Evolutionary conservation across 148 eudicot genomes (phyloP), one percentile per base, ranked within the genome.

Genomic region (Pharnaceum exiguum): DNA sequence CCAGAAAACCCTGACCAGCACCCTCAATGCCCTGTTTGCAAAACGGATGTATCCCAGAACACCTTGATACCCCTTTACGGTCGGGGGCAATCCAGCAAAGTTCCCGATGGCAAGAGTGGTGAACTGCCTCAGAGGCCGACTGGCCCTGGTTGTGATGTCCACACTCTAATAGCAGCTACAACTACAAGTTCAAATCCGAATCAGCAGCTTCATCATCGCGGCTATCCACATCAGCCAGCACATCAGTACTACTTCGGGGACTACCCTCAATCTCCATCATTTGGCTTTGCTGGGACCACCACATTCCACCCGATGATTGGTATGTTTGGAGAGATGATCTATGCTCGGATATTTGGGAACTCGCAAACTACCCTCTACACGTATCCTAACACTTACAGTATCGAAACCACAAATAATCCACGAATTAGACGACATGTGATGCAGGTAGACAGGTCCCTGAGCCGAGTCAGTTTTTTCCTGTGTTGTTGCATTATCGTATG

Each of bases 21-120:
- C 10, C 82, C 89, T 2, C 75, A 84, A 31, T 90, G 97, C 71
- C 97, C 97, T 5, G 87, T 90, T 4, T 90, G 97, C 80, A 90
- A 90, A 74, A 66, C 83, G 5, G 75, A 71, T 30, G 73, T 86
- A 22, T 68, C 90, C 3, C 68, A 67, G 21, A 69, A 63, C 46
- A 76, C 80, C 21, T 48, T 90, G 55, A 65, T 90, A 47, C 97
- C 97, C 7, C 87, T 90, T 38, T 90, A 82, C 43, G 93, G 83
- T 28, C 82, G 86, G 1, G 85, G 82, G 22, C 68, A 63, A 46
- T 49, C 76, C 10, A 11, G 62, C 5, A 71, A 77, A 53, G 26
- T 70, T 1, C 65, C 78, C 0, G 65, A 81, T 38, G 42, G 52
- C 15, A 70, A 55, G 42, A 36, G 33, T 3, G 45, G 67, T 30